Evolutionary conservation across 2,329 filamentous ascomycete genomes (phyloP).

Genomic region (Neonectria sp.): DNA sequence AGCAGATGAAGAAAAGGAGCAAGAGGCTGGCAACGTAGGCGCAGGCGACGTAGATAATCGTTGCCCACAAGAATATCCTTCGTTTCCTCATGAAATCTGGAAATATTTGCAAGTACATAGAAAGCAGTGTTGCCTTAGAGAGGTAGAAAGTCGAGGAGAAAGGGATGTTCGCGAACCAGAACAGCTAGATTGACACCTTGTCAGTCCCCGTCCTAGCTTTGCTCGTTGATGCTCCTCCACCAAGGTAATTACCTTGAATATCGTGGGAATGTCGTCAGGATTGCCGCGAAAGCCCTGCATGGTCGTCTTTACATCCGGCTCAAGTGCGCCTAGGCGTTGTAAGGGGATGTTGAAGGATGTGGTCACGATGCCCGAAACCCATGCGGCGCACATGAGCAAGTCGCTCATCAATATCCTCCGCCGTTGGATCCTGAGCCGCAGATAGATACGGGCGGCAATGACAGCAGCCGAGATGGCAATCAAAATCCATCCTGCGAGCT

Average conservation of each 20-base stretch:
- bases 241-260: background rate
- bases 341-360: constrained; percentile 18
- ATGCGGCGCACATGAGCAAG: constrained; percentile 25
- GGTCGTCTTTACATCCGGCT: constrained; percentile 7
- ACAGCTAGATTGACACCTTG: background rate
- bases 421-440: constrained; percentile 33
- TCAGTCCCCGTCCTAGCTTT: background rate
- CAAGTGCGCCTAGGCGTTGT: constrained; percentile 24
- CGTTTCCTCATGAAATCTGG: constrained; percentile 38
- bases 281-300: constrained; percentile 5
- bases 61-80: constrained; percentile 21
- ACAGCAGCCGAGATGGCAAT: background rate
- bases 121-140: constrained; percentile 39
- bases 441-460: constrained; percentile 34
- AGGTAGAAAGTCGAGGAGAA: constrained; percentile 38
- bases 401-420: constrained; percentile 26
- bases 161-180: constrained; percentile 31
- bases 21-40: constrained; percentile 26
- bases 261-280: background rate
- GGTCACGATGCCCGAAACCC: constrained; percentile 13
- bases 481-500: background rate
- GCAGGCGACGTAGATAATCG: constrained; percentile 18
- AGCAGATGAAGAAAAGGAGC: constrained; percentile 37
- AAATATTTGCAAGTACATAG: constrained; percentile 38
- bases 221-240: background rate